phyloP scores from a whole-genome alignment of 2,329 filamentous ascomycete species.

The Blumeria graminis region DNA sequence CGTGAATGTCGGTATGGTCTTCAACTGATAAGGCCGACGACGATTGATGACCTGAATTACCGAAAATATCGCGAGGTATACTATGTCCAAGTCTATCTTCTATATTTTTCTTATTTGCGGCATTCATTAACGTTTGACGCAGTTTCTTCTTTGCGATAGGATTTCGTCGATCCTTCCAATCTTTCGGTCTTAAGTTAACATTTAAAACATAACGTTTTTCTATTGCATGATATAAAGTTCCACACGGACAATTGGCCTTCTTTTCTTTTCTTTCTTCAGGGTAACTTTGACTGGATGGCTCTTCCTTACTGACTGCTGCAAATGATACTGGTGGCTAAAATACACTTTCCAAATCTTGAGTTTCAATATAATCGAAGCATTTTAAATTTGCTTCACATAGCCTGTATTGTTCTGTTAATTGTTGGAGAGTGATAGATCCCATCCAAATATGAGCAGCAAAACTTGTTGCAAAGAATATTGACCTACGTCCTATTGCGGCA shows the following conservation, averaged over 20 bases:
- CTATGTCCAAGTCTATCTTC: not conserved
- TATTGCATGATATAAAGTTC: not conserved
- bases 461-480: not conserved
- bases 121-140: not conserved
- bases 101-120: not conserved
- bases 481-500: not conserved
- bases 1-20: too few species aligned
- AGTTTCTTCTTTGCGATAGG: not conserved
- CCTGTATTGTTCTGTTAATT: not conserved
- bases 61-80: not conserved
- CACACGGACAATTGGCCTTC: not conserved
- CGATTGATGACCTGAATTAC: too few species aligned
- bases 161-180: not conserved
- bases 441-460: not conserved
- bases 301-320: not conserved
- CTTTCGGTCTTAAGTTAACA: not conserved
- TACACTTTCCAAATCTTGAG: not conserved
- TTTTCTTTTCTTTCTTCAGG: not conserved
- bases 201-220: not conserved
- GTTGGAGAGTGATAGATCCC: not conserved
- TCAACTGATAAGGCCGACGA: too few species aligned
- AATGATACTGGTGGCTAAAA: not conserved
- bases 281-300: not conserved
- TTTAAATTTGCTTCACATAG: not conserved
- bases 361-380: not conserved